Percentiles rank a stretch among this genome's conserved stretches.
Evolutionary conservation across 2,329 filamentous ascomycete genomes (phyloP).

Genomic region (Atkinsonella texensis): DNA sequence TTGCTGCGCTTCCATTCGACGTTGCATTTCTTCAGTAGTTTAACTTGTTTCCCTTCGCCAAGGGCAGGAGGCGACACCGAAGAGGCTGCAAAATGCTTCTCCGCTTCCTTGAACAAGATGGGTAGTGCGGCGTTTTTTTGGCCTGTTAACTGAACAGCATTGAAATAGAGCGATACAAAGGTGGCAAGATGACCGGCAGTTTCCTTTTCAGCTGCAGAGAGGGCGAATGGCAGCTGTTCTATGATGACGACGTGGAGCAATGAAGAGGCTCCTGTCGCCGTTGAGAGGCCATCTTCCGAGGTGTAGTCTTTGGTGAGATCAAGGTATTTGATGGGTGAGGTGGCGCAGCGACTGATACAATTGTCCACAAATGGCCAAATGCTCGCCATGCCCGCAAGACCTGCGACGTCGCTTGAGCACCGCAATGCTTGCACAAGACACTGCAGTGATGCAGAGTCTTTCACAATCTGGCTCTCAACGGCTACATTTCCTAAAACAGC

Average conservation of each 20-base stretch:
- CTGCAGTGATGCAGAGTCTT: slow-evolving; percentile 34
- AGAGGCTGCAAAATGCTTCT: slow-evolving; percentile 16
- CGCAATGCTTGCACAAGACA: slow-evolving; percentile 29
- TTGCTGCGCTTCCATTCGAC: slow-evolving; percentile 6
- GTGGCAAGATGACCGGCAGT: slow-evolving; percentile 35
- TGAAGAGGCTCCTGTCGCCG: slow-evolving; percentile 28
- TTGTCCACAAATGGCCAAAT: slow-evolving; percentile 72
- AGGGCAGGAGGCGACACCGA: slow-evolving; percentile 13
- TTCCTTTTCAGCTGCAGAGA: slow-evolving; percentile 35
- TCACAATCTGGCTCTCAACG: slow-evolving; percentile 55
- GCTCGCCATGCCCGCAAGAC: slow-evolving; percentile 19
- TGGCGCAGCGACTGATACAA: slow-evolving; percentile 63
- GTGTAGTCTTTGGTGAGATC: slow-evolving; percentile 47
- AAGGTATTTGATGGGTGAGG: slow-evolving; percentile 71
- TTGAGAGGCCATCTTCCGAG: slow-evolving; percentile 16
- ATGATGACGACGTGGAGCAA: slow-evolving; percentile 56
- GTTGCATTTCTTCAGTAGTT: slow-evolving; percentile 8
- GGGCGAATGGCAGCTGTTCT: slow-evolving; percentile 67
- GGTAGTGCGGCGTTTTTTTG: not conserved
- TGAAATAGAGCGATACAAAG: slow-evolving; percentile 48
- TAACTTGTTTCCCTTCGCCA: slow-evolving; percentile 10
- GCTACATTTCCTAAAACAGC: slow-evolving; percentile 48
- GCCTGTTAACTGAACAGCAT: slow-evolving; percentile 29
- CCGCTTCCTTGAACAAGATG: slow-evolving; percentile 16
- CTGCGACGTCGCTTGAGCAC: slow-evolving; percentile 10